A percentile compares a stretch with the other conserved stretches of the same genome.
Evolutionary conservation across 352 stramenopile genomes (phyloP).

Genomic region (Globisporangium parvum): DNA sequence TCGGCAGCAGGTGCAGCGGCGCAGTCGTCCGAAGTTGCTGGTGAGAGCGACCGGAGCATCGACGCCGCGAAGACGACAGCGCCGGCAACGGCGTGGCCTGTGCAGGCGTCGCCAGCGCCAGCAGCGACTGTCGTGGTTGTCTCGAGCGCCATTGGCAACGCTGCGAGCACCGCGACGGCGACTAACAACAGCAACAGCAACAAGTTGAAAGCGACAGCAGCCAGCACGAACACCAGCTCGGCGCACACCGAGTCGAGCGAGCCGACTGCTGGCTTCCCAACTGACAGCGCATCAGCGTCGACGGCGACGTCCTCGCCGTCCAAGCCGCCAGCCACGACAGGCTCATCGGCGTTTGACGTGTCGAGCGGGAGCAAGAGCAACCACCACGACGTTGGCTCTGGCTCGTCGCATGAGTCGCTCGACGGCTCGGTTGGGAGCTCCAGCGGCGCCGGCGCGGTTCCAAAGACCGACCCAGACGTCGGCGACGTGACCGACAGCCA

Average conservation of each 20-base stretch:
- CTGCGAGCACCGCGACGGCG: neutral
- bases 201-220: neutral
- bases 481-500: constrained; percentile 18
- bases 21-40: neutral
- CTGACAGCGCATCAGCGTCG: neutral
- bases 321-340: too few relatives aligned
- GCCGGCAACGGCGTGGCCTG: neutral
- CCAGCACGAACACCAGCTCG: too few relatives aligned
- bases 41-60: constrained; percentile 8
- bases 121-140: neutral
- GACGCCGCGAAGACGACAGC: constrained; percentile 1
- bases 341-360: neutral
- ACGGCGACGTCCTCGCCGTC: neutral
- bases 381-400: neutral
- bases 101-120: neutral
- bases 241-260: too few relatives aligned
- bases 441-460: constrained; percentile 6
- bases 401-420: constrained; percentile 1
- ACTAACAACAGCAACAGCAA: neutral
- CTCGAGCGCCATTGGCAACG: neutral
- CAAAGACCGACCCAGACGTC: constrained; percentile 19
- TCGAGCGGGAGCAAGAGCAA: neutral
- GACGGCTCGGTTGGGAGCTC: constrained; percentile 2
- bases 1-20: neutral
- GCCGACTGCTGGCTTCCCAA: neutral